Conservation (phyloP, 768 basidiomycete genomes). For the Pulveroboletus sp. region DNA sequence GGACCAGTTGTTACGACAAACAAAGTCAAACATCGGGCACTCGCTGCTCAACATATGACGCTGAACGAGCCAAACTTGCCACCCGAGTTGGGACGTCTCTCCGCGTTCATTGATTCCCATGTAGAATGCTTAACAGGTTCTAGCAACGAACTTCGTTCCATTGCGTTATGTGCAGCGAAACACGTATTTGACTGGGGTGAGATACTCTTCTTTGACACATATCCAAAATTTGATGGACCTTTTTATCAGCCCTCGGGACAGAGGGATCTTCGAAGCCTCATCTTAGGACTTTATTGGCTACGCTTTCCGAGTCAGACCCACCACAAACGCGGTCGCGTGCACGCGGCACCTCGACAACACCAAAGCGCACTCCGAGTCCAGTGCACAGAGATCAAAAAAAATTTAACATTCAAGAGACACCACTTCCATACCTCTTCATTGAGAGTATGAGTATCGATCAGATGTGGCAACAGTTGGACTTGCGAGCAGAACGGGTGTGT, state of each 20-base stretch:
- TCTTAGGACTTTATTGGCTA: conserved; percentile 62
- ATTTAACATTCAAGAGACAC: conserved; percentile 54
- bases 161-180: conserved; percentile 68
- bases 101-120: conserved; percentile 51
- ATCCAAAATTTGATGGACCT: background rate
- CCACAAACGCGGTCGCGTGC: conserved; percentile 75
- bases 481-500: conserved; percentile 70
- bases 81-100: conserved; percentile 46
- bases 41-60: conserved; percentile 9
- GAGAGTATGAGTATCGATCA: conserved; percentile 84
- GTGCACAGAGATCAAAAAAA: conserved; percentile 32
- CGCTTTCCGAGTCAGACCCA: conserved; percentile 63
- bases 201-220: conserved; percentile 20
- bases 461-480: conserved; percentile 92
- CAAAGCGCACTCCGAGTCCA: conserved; percentile 42
- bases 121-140: conserved; percentile 57
- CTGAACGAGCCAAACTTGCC: conserved; percentile 22
- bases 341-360: conserved; percentile 32
- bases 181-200: conserved; percentile 74
- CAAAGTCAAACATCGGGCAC: conserved; percentile 13
- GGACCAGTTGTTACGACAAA: conserved; percentile 8
- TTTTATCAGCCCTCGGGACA: conserved; percentile 55
- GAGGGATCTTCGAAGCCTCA: conserved; percentile 65
- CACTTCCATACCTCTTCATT: conserved; percentile 69
- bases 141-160: conserved; percentile 48